Evolutionary conservation across 345 rosid genomes (phyloP).

Genomic region (Tarenaya hassleriana): DNA sequence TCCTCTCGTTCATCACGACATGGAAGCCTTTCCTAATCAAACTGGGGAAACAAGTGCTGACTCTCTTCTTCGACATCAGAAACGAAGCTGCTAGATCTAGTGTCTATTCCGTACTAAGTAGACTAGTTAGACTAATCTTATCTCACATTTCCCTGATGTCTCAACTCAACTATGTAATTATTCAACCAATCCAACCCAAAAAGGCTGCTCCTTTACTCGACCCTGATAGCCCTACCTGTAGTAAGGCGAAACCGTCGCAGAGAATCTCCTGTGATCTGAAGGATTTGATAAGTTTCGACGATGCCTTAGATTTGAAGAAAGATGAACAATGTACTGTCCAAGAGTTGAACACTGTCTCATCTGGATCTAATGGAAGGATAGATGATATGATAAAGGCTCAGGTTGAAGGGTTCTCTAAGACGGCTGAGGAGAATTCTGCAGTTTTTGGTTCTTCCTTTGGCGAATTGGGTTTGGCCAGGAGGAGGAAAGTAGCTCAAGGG

Average conservation of each 20-base stretch:
- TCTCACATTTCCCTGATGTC: conserved; percentile 57
- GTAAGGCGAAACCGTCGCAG: conserved; percentile 5
- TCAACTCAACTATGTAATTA: conserved; percentile 32
- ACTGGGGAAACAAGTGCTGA: conserved; percentile 52
- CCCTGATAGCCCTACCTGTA: conserved; percentile 24
- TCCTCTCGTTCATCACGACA: conserved; percentile 38
- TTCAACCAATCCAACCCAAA: conserved; percentile 11
- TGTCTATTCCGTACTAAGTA: conserved; percentile 26
- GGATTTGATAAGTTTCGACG: conserved; percentile 30
- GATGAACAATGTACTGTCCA: conserved; percentile 5
- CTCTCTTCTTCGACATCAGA: conserved; percentile 51
- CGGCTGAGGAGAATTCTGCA: conserved; percentile 21
- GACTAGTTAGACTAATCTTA: conserved; percentile 39
- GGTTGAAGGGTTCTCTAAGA: conserved; percentile 24
- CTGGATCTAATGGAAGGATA: conserved; percentile 19
- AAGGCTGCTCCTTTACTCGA: conserved; percentile 32
- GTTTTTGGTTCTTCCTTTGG: conserved; percentile 19
- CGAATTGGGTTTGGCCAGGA: conserved; percentile 10
- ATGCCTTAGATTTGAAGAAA: conserved; percentile 12
- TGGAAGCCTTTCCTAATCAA: conserved; percentile 64
- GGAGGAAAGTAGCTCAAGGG: conserved; percentile 10
- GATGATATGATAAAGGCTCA: conserved; percentile 27
- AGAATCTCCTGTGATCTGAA: conserved; percentile 19
- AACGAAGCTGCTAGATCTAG: conserved; percentile 43
- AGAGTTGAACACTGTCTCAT: conserved; percentile 9